phyloP scores from a whole-genome alignment of 108 stramenopile species.

The Pseudonitzschia multistriata region DNA sequence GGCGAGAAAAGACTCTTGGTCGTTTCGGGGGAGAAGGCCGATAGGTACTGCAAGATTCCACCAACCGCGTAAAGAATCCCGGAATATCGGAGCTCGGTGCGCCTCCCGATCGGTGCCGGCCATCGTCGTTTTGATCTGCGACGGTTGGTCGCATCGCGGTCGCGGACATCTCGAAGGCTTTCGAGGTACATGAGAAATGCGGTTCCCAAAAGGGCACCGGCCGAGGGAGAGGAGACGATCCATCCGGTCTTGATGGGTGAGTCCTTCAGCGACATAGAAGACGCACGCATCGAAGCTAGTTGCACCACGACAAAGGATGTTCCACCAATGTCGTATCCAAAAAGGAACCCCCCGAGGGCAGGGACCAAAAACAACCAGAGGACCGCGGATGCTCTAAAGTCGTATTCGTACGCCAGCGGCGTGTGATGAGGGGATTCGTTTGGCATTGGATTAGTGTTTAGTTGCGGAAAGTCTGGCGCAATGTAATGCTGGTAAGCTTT shows the following conservation, averaged over 20 bases:
- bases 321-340: conserved; percentile 66
- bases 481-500: no score
- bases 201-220: conserved; percentile 48
- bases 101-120: conserved; percentile 43
- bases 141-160: background rate
- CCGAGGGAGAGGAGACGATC: conserved; percentile 45
- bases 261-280: background rate
- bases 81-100: conserved; percentile 42
- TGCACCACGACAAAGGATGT: conserved; percentile 46
- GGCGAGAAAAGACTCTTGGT: conserved; percentile 21
- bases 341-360: conserved; percentile 32
- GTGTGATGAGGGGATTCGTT: no score
- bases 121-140: background rate
- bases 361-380: conserved; percentile 5
- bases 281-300: conserved; percentile 1
- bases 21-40: background rate
- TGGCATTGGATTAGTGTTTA: no score
- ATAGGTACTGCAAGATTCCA: conserved; percentile 16
- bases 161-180: background rate
- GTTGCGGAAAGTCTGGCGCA: no score
- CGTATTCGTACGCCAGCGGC: no score
- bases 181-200: conserved; percentile 6
- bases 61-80: conserved; percentile 47
- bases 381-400: no score
- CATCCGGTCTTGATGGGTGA: conserved; percentile 42